Conservation (phyloP, 805 yeast species). For the Debaryomyces hansenii region DNA sequence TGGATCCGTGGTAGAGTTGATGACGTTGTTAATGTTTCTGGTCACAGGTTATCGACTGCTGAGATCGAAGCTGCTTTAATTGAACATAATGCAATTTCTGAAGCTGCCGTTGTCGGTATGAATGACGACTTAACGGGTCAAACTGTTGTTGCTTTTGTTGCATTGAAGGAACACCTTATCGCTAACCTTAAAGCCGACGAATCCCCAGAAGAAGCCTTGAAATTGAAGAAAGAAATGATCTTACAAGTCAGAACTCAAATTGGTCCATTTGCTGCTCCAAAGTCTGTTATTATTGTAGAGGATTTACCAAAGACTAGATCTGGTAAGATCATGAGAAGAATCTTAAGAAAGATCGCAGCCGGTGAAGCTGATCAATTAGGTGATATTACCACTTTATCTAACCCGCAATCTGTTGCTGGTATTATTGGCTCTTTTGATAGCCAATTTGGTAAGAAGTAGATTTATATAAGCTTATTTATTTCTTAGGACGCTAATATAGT, state of each 20-base stretch:
- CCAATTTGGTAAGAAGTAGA: conserved; percentile 42
- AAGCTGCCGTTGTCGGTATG: conserved; percentile 82
- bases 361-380: conserved; percentile 81
- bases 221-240: conserved; percentile 61
- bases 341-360: conserved; percentile 72
- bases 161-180: conserved; percentile 56
- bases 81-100: conserved; percentile 70
- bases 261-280: conserved; percentile 88
- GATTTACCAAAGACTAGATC: conserved; percentile 86
- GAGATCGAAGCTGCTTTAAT: conserved; percentile 83
- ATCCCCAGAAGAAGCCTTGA: conserved; percentile 46
- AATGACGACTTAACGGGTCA: conserved; percentile 84
- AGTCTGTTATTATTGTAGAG: conserved; percentile 65
- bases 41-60: conserved; percentile 86
- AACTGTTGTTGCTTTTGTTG: conserved; percentile 80
- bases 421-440: conserved; percentile 48
- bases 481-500: not conserved
- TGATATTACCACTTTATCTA: conserved; percentile 74
- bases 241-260: conserved; percentile 74
- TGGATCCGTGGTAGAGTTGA: conserved; percentile 89
- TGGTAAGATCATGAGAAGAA: conserved; percentile 86
- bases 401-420: conserved; percentile 71
- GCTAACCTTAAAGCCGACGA: conserved; percentile 25
- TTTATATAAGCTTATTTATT: not conserved
- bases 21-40: conserved; percentile 85